Base-by-base conservation (phyloP, 768 basidiomycete genomes). In the Suillus luteus region DNA sequence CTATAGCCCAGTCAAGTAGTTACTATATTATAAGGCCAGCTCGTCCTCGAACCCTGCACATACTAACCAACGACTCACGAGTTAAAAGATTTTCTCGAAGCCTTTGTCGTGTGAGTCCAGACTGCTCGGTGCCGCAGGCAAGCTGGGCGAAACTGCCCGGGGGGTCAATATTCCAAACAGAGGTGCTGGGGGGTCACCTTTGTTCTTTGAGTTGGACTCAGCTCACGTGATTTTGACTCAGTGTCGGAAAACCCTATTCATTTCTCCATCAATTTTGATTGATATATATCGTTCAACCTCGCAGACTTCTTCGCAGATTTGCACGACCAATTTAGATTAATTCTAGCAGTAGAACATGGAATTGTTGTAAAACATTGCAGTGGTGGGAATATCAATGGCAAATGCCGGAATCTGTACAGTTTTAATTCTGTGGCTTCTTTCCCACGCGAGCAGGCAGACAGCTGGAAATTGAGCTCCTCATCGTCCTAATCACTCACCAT, bases 341-440 rank as follows among this genome's bases (percentile, higher is more conserved):
- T 48, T 48, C 9, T 7, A 15, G 15, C 14, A 41, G 24, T 54
- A 31, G 8, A 27, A 8, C 8, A 48, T 5, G 19, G 10, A 31
- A 52, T 33, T 27, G 14, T 27, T 27, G 27, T 52, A 17, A 52
- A 17, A 17, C 9, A 54, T 54, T 35, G 17, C 2, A 35, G 31
- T 14, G 37, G 35, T 41, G 44, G 22, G 48, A 49, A 24, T 46
- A n/a, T 40, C 8, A 35, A 38, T 78, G 79, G 80, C 31, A 70
- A 66, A 60, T 67, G 64, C 79, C 80, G 79, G 63, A 55, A 60
- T 62, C 77, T 81, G 74, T 81, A 81, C 64, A 81, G 81, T 79
- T 79, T 68, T 35, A 62, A 27, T 62, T 40, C 48, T 72, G 78
- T 78, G 78, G 79, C 79, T 80, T 79, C 68, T 38, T 65, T 72